A percentile compares a stretch with the other conserved stretches of the same genome.
Evolutionary conservation across 306 rosid species (phyloP).

Genomic region (Comarum palustre): DNA sequence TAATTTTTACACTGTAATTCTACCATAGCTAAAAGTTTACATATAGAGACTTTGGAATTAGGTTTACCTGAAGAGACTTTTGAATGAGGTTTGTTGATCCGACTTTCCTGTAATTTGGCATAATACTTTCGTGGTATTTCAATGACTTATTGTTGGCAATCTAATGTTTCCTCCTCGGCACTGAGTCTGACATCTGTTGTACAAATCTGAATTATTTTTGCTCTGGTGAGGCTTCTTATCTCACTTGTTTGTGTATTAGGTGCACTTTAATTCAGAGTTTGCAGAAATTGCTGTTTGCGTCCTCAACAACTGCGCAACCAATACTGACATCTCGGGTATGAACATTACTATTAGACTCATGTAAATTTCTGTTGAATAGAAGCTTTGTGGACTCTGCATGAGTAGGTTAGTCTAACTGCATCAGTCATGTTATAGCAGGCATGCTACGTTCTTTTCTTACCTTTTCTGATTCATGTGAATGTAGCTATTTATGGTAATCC

Average conservation of each 20-base stretch:
- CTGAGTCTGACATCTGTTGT: background rate
- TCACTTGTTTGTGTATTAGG: conserved; percentile 37
- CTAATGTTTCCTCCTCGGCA: background rate
- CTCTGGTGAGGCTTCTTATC: background rate
- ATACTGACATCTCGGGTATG: conserved; percentile 89
- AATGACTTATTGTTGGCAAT: background rate
- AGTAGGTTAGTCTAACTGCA: background rate
- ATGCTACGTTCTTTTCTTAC: background rate
- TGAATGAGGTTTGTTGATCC: background rate
- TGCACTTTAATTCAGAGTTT: conserved; percentile 89
- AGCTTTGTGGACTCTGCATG: background rate
- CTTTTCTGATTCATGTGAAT: background rate
- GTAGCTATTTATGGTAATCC: background rate
- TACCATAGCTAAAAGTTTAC: background rate
- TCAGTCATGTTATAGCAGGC: conserved; percentile 7
- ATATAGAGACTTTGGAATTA: background rate
- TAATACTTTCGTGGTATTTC: background rate
- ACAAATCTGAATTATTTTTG: background rate
- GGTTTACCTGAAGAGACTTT: background rate
- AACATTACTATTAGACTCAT: conserved; percentile 14
- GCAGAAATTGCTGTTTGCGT: conserved; percentile 89
- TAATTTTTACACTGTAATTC: too few species aligned
- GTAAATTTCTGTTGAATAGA: background rate
- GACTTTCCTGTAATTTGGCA: background rate
- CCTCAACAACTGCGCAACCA: conserved; percentile 98